Evolutionary conservation across 2,329 filamentous ascomycete genomes (phyloP).

Genomic region (Neocatenulostroma microsporum): DNA sequence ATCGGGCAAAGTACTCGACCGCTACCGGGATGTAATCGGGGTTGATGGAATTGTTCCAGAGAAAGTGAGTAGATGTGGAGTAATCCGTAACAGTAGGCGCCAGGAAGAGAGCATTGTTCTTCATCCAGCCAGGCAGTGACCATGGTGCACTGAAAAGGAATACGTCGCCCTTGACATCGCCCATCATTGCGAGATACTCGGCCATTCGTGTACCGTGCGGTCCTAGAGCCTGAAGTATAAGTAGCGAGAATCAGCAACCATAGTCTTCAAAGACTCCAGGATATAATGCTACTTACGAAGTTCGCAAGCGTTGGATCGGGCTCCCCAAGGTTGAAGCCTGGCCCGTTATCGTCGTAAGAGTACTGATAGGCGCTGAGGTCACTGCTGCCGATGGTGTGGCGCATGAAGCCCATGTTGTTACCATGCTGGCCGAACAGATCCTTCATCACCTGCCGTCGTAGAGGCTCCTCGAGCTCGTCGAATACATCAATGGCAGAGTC

Average conservation of each 20-base stretch:
- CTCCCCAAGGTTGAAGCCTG: conserved; percentile 26
- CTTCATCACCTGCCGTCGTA: conserved; percentile 27
- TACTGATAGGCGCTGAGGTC: conserved; percentile 31
- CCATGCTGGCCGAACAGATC: conserved; percentile 30
- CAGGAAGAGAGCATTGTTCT: conserved; percentile 28
- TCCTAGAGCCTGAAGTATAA: no score
- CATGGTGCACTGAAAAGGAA: conserved; percentile 32
- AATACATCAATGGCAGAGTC: conserved; percentile 32
- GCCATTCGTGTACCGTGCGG: conserved; percentile 32
- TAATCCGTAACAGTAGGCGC: conserved; percentile 18
- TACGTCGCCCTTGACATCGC: conserved; percentile 28
- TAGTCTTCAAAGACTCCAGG: no score
- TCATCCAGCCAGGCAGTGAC: conserved; percentile 36
- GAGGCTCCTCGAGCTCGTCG: conserved; percentile 24
- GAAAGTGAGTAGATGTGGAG: conserved; percentile 7
- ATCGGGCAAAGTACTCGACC: conserved; percentile 32
- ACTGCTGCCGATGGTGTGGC: conserved; percentile 34
- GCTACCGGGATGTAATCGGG: conserved; percentile 27
- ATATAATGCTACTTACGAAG: no score
- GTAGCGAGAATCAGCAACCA: no score
- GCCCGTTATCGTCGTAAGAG: conserved; percentile 32
- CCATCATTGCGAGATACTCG: conserved; percentile 31
- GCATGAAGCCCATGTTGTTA: conserved; percentile 33
- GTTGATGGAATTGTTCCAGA: conserved; percentile 30
- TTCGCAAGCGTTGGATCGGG: conserved; percentile 26